A percentile compares a stretch with the other conserved stretches of the same genome.
Conservation (phyloP, 768 basidiomycete genomes). For the Pisolithus tinctorius region DNA sequence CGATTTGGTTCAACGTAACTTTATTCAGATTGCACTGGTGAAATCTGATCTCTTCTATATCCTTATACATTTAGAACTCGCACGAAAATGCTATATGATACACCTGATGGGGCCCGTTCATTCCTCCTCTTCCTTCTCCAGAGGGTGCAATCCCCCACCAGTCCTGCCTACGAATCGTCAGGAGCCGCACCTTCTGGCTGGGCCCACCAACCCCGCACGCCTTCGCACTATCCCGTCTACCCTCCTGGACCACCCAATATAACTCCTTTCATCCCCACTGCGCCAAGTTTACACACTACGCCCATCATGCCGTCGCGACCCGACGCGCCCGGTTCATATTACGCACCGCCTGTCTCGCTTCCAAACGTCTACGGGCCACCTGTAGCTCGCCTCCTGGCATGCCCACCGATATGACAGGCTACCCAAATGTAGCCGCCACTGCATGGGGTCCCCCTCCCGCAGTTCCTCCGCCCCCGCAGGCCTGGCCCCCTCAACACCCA, state of each 20-base stretch:
- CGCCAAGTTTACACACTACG: constrained; percentile 21
- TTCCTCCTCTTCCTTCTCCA: constrained; percentile 30
- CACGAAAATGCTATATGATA: constrained; percentile 21
- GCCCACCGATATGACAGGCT: constrained; percentile 28
- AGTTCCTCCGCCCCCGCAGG: constrained; percentile 11
- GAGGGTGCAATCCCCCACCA: constrained; percentile 8
- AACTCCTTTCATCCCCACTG: constrained; percentile 33
- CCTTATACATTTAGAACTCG: constrained; percentile 17
- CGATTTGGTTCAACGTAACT: constrained; percentile 6
- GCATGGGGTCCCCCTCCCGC: constrained; percentile 20
- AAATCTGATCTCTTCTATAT: constrained; percentile 11
- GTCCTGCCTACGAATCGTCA: constrained; percentile 21
- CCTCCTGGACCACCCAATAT: constrained; percentile 32
- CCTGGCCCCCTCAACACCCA: constrained; percentile 11
- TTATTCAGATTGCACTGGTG: constrained; percentile 16
- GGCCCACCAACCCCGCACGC: constrained; percentile 27
- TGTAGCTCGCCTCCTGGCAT: constrained; percentile 1
- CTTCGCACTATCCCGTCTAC: constrained; percentile 34
- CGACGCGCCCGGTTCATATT: constrained; percentile 27
- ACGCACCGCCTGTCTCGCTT: constrained; percentile 24
- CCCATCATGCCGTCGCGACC: constrained; percentile 12
- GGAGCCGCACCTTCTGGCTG: constrained; percentile 24
- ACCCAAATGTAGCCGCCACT: constrained; percentile 18
- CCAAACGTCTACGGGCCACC: constrained; percentile 16
- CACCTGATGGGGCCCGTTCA: constrained; percentile 29